These are phyloP conservation scores for Zoysia matrella DNA, from an alignment of 202 grass and related monocot genomes.

Conservation along the genomic window DNA sequence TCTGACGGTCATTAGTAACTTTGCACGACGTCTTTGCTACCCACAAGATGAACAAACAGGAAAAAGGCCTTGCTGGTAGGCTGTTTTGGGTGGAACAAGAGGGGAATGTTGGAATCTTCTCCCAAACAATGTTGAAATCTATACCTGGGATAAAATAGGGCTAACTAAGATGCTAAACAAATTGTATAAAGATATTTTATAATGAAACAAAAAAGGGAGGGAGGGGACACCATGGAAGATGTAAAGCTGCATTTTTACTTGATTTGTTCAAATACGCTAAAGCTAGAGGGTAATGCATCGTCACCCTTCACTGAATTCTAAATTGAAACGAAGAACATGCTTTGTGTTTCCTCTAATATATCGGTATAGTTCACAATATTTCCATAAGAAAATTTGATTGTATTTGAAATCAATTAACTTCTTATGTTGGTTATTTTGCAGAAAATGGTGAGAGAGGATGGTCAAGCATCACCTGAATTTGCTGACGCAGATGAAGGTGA, in stretches of 20 bases:
- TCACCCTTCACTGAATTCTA: conserved; percentile 2
- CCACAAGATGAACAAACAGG: neutral
- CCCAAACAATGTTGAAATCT: neutral
- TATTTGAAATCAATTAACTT: neutral
- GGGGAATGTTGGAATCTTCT: too few species aligned
- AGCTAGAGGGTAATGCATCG: neutral
- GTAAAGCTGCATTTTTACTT: neutral
- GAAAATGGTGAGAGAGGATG: conserved; percentile 73
- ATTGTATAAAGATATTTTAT: neutral
- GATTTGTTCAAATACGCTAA: neutral
- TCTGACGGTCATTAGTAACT: too few species aligned
- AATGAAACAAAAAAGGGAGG: neutral
- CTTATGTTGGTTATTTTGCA: conserved; percentile 45
- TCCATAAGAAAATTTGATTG: neutral
- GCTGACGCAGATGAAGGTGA: conserved; percentile 79
- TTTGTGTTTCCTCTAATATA: neutral
- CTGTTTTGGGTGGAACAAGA: neutral
- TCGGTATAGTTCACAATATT: neutral
- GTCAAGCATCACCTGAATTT: conserved; percentile 80
- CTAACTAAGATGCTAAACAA: neutral
- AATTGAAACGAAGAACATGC: neutral
- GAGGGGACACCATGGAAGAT: neutral
- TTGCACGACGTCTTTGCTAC: neutral
- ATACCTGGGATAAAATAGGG: neutral
- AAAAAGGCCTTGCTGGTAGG: neutral